Evolutionary conservation across 1,139 yeast species (phyloP), one percentile per base, ranked within the genome.

Genomic region (Pichia sp.): DNA sequence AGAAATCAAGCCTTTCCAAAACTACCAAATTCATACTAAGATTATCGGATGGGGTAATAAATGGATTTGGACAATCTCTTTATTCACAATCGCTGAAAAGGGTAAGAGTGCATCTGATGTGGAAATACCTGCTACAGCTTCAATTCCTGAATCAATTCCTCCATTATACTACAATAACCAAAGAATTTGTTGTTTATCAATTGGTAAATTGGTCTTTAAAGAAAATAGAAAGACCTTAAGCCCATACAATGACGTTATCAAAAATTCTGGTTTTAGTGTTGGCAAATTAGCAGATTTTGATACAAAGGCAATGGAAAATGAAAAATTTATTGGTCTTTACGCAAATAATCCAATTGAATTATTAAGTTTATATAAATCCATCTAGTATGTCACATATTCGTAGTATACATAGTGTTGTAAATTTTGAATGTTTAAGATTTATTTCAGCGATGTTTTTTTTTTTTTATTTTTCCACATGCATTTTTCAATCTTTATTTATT

Each of bases 1-100:
- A 52, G 96, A 89, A 61, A 79, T 90, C 60, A 75, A 69, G 56
- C 82, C 90, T 1, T 85, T 82, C 60, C 78, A 76, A 51, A 60
- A 61, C 34, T 90, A 80, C 63, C 59, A 69, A 5, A 71, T 89
- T 29, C 70, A 70, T 40, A 75, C 85, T 2, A 71, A 80, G 46
- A 72, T 90, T 27, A 66, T 85, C 15, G 86, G 95, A 11, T 89
- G 96, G 96, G 94, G 87, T 65, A 70, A 76, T 35, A 89, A 89
- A 65, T 88, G 96, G 96, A 59, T 90, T 16, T 88, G 80, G 62
- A 77, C 86, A 16, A 58, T 85, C 43, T 78, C 86, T 30, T 74
- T 79, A 57, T 85, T 87, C 58, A 57, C 55, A 24, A 47, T 56
- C 8, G 49, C 49, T 20, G 53, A 55, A 23, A 35, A 35, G 9